A percentile compares a stretch with the other conserved stretches of the same genome.
Conservation (phyloP, 2,329 filamentous ascomycete genomes). For the Colletotrichum falcatum region DNA sequence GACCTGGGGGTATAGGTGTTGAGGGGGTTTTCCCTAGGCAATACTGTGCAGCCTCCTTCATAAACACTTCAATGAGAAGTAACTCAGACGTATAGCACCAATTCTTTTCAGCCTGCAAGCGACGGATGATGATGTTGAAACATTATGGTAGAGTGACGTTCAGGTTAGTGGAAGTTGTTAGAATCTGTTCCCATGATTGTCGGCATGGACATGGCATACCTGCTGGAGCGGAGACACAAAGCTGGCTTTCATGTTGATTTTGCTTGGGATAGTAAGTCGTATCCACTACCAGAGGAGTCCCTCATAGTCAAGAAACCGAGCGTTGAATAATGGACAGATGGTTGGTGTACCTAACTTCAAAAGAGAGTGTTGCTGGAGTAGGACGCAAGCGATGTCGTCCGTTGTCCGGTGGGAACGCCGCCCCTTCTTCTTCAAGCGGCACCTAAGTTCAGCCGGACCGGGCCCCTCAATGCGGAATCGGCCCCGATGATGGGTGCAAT, state of each 20-base stretch:
- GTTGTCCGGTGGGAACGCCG: not conserved
- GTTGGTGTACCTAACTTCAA: not conserved
- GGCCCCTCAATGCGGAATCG: not conserved
- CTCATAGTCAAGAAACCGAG: too few relatives aligned
- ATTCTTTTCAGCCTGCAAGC: not conserved
- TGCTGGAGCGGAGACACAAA: not conserved
- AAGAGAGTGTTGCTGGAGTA: not conserved
- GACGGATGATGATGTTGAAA: not conserved
- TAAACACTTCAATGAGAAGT: slow-evolving; percentile 65
- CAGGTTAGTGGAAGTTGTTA: not conserved
- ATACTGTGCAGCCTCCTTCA: slow-evolving; percentile 48
- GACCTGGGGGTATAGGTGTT: slow-evolving; percentile 47
- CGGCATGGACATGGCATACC: too few relatives aligned
- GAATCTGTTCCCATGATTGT: not conserved
- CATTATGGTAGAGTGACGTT: not conserved
- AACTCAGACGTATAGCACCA: slow-evolving; percentile 60
- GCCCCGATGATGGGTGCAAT: not conserved
- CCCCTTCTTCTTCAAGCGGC: not conserved
- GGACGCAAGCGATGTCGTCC: not conserved
- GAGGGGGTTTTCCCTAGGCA: slow-evolving; percentile 65
- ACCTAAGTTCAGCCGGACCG: slow-evolving; percentile 13
- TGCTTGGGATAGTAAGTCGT: not conserved
- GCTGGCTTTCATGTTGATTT: not conserved
- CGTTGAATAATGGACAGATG: not conserved
- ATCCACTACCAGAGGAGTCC: too few relatives aligned